Evolutionary conservation across 1,284 basidiomycete genomes (phyloP).

Genomic region (Tilletia horrida): DNA sequence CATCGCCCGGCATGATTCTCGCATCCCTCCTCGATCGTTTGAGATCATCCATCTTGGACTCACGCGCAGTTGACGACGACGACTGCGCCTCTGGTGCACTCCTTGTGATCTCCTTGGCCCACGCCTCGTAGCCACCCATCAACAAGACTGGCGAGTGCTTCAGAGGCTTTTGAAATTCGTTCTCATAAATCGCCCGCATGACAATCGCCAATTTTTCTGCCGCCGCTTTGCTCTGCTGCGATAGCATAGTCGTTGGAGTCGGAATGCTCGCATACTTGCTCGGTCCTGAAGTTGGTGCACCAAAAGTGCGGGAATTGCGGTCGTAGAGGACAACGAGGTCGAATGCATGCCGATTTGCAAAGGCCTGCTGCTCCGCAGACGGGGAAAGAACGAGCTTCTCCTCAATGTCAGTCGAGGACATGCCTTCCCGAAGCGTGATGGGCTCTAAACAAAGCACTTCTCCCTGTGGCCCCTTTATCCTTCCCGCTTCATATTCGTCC

Average conservation of each 20-base stretch:
- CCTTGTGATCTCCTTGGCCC: slow-evolving; percentile 68
- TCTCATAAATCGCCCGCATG: slow-evolving; percentile 41
- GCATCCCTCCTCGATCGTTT: slow-evolving; percentile 9
- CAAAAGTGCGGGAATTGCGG: slow-evolving; percentile 64
- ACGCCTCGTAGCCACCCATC: slow-evolving; percentile 78
- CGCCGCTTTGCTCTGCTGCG: neutral
- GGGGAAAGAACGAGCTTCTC: slow-evolving; percentile 72
- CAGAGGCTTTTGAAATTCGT: slow-evolving; percentile 57
- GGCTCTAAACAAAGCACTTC: slow-evolving; percentile 65
- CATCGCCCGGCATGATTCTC: slow-evolving; percentile 17
- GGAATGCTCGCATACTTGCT: slow-evolving; percentile 3
- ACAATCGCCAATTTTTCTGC: slow-evolving; percentile 24
- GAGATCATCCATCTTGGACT: slow-evolving; percentile 7
- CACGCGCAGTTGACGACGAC: neutral
- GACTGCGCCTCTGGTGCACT: slow-evolving; percentile 48
- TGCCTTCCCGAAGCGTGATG: slow-evolving; percentile 15
- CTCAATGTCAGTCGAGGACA: slow-evolving; percentile 73
- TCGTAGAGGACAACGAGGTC: slow-evolving; percentile 90
- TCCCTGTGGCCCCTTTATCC: slow-evolving; percentile 68
- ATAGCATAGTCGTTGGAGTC: slow-evolving; percentile 4
- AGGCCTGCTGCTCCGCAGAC: slow-evolving; percentile 67
- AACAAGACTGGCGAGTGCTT: slow-evolving; percentile 77
- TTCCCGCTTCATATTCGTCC: slow-evolving; percentile 70
- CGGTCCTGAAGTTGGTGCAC: slow-evolving; percentile 14
- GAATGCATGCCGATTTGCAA: slow-evolving; percentile 76